Percentiles rank a stretch among this genome's conserved stretches.
phyloP scores from a whole-genome alignment of 176 grass and related monocot genomes.

The Aegilops umbellulata region DNA sequence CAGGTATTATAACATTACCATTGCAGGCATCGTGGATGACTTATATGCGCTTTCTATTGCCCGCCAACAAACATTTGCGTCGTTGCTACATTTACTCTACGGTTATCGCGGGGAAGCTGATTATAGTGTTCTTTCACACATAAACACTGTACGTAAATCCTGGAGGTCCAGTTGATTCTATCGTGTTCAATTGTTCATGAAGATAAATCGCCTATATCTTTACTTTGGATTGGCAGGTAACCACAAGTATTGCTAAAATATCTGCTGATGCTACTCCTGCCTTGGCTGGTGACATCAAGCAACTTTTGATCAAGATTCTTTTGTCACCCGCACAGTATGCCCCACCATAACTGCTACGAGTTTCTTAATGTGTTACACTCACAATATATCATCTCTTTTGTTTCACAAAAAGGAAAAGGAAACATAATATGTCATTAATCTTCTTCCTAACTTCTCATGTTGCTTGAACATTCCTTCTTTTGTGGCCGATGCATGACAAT shows the following conservation, averaged over 20 bases:
- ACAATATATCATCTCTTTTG: not conserved
- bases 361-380: slow-evolving; percentile 10
- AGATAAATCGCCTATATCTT: slow-evolving; percentile 12
- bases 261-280: slow-evolving; percentile 68
- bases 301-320: slow-evolving; percentile 77
- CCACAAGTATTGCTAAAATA: slow-evolving; percentile 54
- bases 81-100: slow-evolving; percentile 66
- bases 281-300: slow-evolving; percentile 58
- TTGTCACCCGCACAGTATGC: slow-evolving; percentile 65
- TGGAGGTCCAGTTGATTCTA: not conserved
- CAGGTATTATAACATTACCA: slow-evolving; percentile 20
- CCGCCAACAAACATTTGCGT: slow-evolving; percentile 62
- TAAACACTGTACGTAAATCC: slow-evolving; percentile 57
- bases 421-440: not conserved
- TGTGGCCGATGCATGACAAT: not conserved
- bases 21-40: slow-evolving; percentile 82
- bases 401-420: not conserved
- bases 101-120: slow-evolving; percentile 57
- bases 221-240: slow-evolving; percentile 46
- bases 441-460: slow-evolving; percentile 21
- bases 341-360: slow-evolving; percentile 26
- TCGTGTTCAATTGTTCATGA: slow-evolving; percentile 3
- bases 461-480: slow-evolving; percentile 1
- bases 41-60: slow-evolving; percentile 63
- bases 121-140: slow-evolving; percentile 76